Evolutionary conservation across 352 stramenopile species (phyloP).

Genomic region (Phytopythium chamaehyphon): DNA sequence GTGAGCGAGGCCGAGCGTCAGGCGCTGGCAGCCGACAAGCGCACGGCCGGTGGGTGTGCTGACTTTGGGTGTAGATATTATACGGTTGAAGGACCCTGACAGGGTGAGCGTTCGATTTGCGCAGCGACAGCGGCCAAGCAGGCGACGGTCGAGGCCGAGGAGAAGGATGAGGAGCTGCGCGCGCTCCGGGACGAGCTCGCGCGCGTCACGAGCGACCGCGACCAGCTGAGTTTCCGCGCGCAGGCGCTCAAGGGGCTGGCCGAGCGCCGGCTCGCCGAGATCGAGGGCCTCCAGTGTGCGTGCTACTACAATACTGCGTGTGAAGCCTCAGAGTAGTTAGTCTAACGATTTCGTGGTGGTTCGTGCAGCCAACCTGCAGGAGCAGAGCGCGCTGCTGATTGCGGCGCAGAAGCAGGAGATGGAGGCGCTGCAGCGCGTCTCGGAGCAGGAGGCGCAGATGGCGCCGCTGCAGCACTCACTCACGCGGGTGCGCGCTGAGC

Average conservation of each 20-base stretch:
- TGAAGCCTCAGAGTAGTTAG: no score
- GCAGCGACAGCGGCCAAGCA: conserved; percentile 21
- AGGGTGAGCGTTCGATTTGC: conserved; percentile 14
- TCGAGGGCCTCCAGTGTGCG: conserved; percentile 46
- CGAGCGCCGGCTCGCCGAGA: conserved; percentile 54
- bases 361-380: conserved; percentile 30
- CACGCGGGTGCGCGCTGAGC: conserved; percentile 46
- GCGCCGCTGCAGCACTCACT: conserved; percentile 47
- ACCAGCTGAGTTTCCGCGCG: conserved; percentile 47
- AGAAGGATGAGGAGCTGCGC: conserved; percentile 23
- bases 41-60: conserved; percentile 30
- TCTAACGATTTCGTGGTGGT: no score
- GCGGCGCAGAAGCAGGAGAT: conserved; percentile 57
- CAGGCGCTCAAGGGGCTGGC: conserved; percentile 43
- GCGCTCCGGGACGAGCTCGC: conserved; percentile 40
- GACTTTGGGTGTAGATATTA: not conserved
- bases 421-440: conserved; percentile 50
- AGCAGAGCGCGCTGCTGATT: conserved; percentile 53
- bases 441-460: conserved; percentile 57
- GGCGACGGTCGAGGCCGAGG: conserved; percentile 14
- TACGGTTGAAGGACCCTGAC: no score
- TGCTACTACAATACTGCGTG: no score
- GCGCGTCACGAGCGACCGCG: conserved; percentile 39
- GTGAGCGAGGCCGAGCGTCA: conserved; percentile 56
- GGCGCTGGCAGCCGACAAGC: conserved; percentile 37